These are phyloP conservation scores for Pichia californica DNA, from an alignment of 805 yeast genomes.

Conservation along the genomic window DNA sequence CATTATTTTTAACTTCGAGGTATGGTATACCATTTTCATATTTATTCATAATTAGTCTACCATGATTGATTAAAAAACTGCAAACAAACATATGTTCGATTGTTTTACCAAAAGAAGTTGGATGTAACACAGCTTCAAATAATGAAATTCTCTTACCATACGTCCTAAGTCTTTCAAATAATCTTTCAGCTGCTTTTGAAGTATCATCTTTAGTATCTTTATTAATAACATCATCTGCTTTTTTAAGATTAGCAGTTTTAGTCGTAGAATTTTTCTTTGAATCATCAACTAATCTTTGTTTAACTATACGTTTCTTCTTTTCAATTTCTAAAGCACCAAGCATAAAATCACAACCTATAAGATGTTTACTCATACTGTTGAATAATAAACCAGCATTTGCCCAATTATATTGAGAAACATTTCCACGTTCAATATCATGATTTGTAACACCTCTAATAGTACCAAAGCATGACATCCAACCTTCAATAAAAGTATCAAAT, in stretches of 20 bases:
- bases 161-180: conserved; percentile 31
- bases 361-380: conserved; percentile 38
- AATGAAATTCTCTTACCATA: conserved; percentile 43
- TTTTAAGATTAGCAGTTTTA: conserved; percentile 50
- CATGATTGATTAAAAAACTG: conserved; percentile 75
- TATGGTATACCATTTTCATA: conserved; percentile 37
- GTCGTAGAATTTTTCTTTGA: conserved; percentile 28
- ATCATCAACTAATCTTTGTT: conserved; percentile 38
- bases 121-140: conserved; percentile 66
- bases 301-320: conserved; percentile 35
- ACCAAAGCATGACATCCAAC: conserved; percentile 31
- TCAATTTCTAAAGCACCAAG: conserved; percentile 67
- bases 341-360: conserved; percentile 52
- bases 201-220: conserved; percentile 50
- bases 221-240: conserved; percentile 43
- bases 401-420: conserved; percentile 46
- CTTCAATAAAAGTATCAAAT: conserved; percentile 40
- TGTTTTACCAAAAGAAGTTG: conserved; percentile 66
- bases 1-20: conserved; percentile 23
- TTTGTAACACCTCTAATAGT: conserved; percentile 20
- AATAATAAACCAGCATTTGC: conserved; percentile 48
- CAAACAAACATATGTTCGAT: conserved; percentile 81
- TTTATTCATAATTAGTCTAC: conserved; percentile 48
- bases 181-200: conserved; percentile 52
- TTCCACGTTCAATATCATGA: not conserved